Evolutionary conservation across 768 basidiomycete genomes (phyloP), one percentile per base, ranked within the genome.

Genomic region (Kwoniella sp.): DNA sequence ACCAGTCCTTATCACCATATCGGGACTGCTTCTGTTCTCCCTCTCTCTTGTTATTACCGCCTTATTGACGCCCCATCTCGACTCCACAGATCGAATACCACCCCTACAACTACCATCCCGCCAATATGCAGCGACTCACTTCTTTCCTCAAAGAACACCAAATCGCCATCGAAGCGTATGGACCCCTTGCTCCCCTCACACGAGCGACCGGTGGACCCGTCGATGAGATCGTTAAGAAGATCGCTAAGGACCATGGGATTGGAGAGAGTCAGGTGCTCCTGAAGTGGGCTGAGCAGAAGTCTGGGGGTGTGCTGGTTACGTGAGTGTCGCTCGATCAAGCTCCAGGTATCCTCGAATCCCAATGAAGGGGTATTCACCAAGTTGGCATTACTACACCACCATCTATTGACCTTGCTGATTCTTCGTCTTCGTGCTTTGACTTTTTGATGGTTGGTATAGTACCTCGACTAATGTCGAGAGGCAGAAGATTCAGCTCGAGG

Each of bases 401-500:
- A n/a, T n/a, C n/a, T n/a, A n/a, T n/a, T n/a, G n/a, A n/a, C 33
- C 33, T 33, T 13, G 33, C 33, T 33, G 33, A 33, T 13, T 33
- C 33, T 33, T n/a, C n/a, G n/a, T n/a, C n/a, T n/a, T n/a, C n/a
- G n/a, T n/a, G n/a, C n/a, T n/a, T n/a, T n/a, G n/a, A n/a, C n/a
- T n/a, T n/a, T n/a, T n/a, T 19, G 17, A 44, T 44, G 40, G 8
- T 10, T 15, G 25, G 0, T 1, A 17, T 51, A 74, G 73, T 4
- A 74, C 73, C 1, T 71, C 70, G 19, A 57, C 63, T 0, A 62
- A 74, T 29, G 51, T 50, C 5, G 64, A 60, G 8, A 46, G 73
- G n/a, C 73, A 71, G 55, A 64, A 59, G 63, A 63, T 71, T 27
- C 70, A 71, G 61, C 60, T 71, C 9, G 73, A 69, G 29, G 65